Evolutionary conservation across 176 grass and related monocot species (phyloP), one percentile per base, ranked within the genome.

Genomic region (Ananas comosus): DNA sequence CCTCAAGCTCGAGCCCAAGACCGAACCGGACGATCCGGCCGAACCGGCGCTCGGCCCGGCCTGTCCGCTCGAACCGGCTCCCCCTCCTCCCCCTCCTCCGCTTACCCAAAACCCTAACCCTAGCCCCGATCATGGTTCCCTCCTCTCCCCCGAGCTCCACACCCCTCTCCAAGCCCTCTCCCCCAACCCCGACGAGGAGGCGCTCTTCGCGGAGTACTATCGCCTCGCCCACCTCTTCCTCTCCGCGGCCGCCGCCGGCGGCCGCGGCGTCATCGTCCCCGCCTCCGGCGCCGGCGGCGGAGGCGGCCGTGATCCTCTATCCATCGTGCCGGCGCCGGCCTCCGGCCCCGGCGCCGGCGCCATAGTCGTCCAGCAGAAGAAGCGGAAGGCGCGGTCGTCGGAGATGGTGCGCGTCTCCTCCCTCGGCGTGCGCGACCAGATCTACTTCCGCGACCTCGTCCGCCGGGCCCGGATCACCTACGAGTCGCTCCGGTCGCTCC

Each of bases 391-490:
- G 47, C 84, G 95, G 9, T 99, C 95, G 50, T 53, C 95, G 25
- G 95, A 99, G 74, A 82, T 99, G 80, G 95, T 99, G 23, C 90
- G 95, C 63, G 95, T 92, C 14, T 90, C 87, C 42, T 88, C 90
- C 11, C 76, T 99, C 12, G 74, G 82, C 69, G 51, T 75, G 24
- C 82, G 75, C 54, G 95, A 99, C 64, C 87, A 83, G 89, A 87
- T 99, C 85, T 90, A 94, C 68, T 94, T 91, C 71, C 95, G 95
- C 21, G 84, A 94, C 75, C 65, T 84, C 10, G 82, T 91, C 33
- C 89, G 95, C 14, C 87, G 90, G 74, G 87, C 95, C 51, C 89
- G 95, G 73, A 94, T 94, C 78, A 99, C 95, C 17, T 99, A 87
- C 56, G 90, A 99, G 53, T 99, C 82, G 13, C 85, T 99, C 42